Percentiles rank a stretch among this genome's conserved stretches.
Evolutionary conservation across 306 rosid genomes (phyloP).

Genomic region (Cucumis sativus): DNA sequence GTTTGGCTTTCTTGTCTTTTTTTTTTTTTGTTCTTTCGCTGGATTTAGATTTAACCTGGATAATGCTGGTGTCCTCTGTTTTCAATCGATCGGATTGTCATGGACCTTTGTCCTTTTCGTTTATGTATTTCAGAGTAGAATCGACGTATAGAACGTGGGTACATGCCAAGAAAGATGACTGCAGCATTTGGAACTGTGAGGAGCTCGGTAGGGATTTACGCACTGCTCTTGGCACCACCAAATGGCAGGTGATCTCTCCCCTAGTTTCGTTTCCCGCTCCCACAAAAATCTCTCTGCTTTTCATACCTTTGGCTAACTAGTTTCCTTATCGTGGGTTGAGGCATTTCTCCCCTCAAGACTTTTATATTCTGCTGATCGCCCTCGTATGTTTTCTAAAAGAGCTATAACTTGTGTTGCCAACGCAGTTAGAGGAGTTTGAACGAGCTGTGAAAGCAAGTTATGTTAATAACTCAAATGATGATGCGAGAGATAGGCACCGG

Average conservation of each 20-base stretch:
- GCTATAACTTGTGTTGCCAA: constrained; percentile 12
- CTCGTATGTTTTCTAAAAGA: neutral
- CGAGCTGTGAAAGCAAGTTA: constrained; percentile 62
- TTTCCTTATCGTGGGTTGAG: neutral
- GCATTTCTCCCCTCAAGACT: neutral
- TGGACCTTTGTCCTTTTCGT: neutral
- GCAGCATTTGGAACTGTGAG: constrained; percentile 44
- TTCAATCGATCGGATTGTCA: neutral
- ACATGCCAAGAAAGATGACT: constrained; percentile 42
- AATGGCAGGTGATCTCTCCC: constrained; percentile 72
- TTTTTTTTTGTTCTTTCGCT: too few species aligned
- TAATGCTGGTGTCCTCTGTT: neutral
- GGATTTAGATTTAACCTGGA: too few species aligned
- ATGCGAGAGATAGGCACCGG: constrained; percentile 56
- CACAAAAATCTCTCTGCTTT: neutral
- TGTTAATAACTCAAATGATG: constrained; percentile 35
- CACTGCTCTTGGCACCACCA: constrained; percentile 83
- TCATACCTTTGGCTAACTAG: neutral
- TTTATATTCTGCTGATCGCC: neutral
- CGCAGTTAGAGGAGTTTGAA: constrained; percentile 85
- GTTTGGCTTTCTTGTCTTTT: neutral
- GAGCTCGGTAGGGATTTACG: constrained; percentile 70
- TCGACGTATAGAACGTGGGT: constrained; percentile 72
- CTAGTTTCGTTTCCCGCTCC: neutral
- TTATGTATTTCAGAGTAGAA: constrained; percentile 61